Evolutionary conservation across 2,329 filamentous ascomycete species (phyloP), one percentile per base, ranked within the genome.

Genomic region (Tympanopsis confertula): DNA sequence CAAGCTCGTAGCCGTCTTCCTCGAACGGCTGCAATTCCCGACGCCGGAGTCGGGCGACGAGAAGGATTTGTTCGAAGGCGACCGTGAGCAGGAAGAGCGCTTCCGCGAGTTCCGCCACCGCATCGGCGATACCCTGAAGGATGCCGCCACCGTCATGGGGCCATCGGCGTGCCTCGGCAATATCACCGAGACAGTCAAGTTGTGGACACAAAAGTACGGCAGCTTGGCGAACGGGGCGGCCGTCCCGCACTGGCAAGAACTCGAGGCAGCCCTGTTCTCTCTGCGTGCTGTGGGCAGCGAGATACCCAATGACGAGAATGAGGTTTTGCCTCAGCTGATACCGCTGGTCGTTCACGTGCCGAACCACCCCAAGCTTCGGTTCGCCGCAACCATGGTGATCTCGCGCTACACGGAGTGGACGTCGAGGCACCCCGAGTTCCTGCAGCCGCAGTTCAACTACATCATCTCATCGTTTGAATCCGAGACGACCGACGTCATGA

Each of bases 361-460:
- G 0, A 81, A 85, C 51, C 91, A 98, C 51, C 86, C 96, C 60
- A 98, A 96, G 65, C 74, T 98, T n/a, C 86, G 88, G 5, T 98
- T 98, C 60, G 91, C 94, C 44, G 89, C 89, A 4, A 94, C 96
- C 51, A 95, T 98, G 87, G 88, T 93, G 3, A 72, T 98, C 15
- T 91, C 87, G 26, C 76, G 91, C 44, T 98, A 98, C 55, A 98
- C 91, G 0, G 89, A 96, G 58, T 98, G 91, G 91, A 98, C 91
- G 1, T 78, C 91, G 4, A 79, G 86, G 36, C 91, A 98, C 52
- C 86, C 88, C 0, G 86, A 95, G 41, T 94, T 89, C 35, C 69
- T 98, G 5, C 83, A 94, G 57, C 73, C 85, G 5, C 91, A 98
- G 58, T 85, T 98, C 54, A 87, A 86, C 51, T 98, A 94, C 61